Evolutionary conservation across 2,329 filamentous ascomycete species (phyloP).

Genomic region (Exophiala xenobiotica): DNA sequence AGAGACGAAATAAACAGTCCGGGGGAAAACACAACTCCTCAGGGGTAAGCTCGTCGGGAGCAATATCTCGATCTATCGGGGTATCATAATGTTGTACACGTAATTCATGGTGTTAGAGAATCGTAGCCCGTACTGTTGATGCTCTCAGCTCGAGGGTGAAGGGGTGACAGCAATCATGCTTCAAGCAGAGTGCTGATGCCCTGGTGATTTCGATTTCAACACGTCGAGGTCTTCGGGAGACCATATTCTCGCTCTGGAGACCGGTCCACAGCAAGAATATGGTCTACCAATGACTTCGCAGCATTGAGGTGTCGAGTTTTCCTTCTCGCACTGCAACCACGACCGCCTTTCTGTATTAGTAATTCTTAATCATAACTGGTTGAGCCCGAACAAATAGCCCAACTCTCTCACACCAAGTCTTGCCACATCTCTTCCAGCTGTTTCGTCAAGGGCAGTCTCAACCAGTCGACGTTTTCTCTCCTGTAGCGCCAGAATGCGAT

Average conservation of each 20-base stretch:
- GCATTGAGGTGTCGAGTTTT: not conserved
- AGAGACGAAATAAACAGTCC: not conserved
- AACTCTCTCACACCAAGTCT: slow-evolving; percentile 67
- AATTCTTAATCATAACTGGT: slow-evolving; percentile 6
- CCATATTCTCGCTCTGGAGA: too few species aligned
- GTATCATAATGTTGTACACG: not conserved
- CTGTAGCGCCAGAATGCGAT: slow-evolving; percentile 77
- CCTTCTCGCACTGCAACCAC: not conserved
- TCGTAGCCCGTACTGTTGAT: not conserved
- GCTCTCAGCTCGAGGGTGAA: not conserved
- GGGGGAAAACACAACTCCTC: not conserved
- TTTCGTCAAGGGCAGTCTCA: slow-evolving; percentile 75
- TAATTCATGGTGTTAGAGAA: not conserved
- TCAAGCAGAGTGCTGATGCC: too few species aligned
- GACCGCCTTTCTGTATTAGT: too few species aligned
- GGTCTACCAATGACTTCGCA: not conserved
- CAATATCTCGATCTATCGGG: not conserved
- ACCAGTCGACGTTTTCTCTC: slow-evolving; percentile 76
- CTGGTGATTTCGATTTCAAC: too few species aligned
- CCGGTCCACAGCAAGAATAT: too few species aligned
- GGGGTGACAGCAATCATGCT: not conserved
- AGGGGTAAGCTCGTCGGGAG: not conserved
- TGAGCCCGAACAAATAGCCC: slow-evolving; percentile 62
- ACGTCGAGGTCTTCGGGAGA: too few species aligned
- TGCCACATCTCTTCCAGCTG: slow-evolving; percentile 64